These are phyloP conservation scores for Pythium rishiriense DNA, from an alignment of 352 stramenopile genomes.

Conservation along the genomic window DNA sequence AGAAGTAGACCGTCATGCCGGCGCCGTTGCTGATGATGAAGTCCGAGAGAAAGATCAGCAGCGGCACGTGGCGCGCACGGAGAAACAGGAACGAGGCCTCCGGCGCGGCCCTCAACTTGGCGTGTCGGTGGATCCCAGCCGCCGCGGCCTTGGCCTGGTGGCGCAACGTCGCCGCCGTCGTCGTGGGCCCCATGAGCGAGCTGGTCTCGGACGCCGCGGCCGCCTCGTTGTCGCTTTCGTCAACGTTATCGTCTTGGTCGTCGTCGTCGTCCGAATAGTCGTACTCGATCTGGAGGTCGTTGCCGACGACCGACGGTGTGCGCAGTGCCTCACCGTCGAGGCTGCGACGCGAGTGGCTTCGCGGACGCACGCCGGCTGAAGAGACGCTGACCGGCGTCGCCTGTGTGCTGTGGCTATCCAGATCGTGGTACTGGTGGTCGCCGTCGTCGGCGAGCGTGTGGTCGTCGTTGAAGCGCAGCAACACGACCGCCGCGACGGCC, in stretches of 20 bases:
- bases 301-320: constrained; percentile 56
- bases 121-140: constrained; percentile 3
- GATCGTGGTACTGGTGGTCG: neutral
- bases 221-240: neutral
- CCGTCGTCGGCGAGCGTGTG: constrained; percentile 41
- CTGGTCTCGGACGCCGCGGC: constrained; percentile 12
- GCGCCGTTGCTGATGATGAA: constrained; percentile 87
- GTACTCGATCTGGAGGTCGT: constrained; percentile 50
- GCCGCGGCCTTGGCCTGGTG: constrained; percentile 10
- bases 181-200: constrained; percentile 4
- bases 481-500: constrained; percentile 40
- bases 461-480: constrained; percentile 74
- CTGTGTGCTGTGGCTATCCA: neutral
- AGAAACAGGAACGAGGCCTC: constrained; percentile 59
- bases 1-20: constrained; percentile 87
- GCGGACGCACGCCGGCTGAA: neutral
- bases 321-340: constrained; percentile 30
- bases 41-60: constrained; percentile 74
- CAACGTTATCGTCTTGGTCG: constrained; percentile 6
- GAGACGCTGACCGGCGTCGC: neutral
- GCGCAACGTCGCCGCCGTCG: neutral
- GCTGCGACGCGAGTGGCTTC: constrained; percentile 22
- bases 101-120: neutral
- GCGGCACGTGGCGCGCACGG: constrained; percentile 58
- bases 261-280: constrained; percentile 32